Conservation (phyloP, 1,139 yeast species). For the Pichia sp. region DNA sequence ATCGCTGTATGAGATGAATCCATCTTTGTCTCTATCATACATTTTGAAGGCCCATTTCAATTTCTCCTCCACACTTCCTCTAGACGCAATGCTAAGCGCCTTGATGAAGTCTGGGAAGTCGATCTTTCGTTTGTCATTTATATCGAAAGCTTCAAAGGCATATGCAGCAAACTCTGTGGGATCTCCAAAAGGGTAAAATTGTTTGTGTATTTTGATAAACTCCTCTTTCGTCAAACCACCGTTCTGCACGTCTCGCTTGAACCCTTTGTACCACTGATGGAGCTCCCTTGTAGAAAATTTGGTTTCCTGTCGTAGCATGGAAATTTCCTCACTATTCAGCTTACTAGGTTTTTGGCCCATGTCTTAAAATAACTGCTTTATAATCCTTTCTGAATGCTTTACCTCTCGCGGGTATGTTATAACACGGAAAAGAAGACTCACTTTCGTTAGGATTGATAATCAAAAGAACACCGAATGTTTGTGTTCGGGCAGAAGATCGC, state of each 20-base stretch:
- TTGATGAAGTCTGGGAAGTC: constrained; percentile 92
- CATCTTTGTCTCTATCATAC: constrained; percentile 79
- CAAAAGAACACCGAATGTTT: not conserved
- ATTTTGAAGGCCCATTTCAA: constrained; percentile 82
- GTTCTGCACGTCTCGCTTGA: constrained; percentile 86
- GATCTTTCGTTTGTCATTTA: constrained; percentile 73
- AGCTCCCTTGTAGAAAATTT: constrained; percentile 90
- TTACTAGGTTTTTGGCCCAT: constrained; percentile 98
- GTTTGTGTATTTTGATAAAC: constrained; percentile 87
- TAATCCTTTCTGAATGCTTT: too few species aligned
- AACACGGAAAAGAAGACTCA: not conserved
- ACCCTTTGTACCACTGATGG: constrained; percentile 98
- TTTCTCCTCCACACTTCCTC: constrained; percentile 87
- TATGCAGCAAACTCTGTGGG: constrained; percentile 88
- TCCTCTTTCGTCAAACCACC: constrained; percentile 87
- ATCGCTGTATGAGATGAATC: constrained; percentile 70
- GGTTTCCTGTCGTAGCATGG: constrained; percentile 78
- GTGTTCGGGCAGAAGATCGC: not conserved
- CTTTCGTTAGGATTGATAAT: too few species aligned
- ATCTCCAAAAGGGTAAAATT: constrained; percentile 97
- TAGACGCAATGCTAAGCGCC: constrained; percentile 80
- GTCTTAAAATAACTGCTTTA: not conserved
- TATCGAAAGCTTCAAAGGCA: constrained; percentile 85
- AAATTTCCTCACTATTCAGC: constrained; percentile 84
- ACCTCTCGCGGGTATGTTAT: too few species aligned